A percentile compares a stretch with the other conserved stretches of the same genome.
Evolutionary conservation across 768 basidiomycete genomes (phyloP).

Genomic region (Mycena sanguinolenta): DNA sequence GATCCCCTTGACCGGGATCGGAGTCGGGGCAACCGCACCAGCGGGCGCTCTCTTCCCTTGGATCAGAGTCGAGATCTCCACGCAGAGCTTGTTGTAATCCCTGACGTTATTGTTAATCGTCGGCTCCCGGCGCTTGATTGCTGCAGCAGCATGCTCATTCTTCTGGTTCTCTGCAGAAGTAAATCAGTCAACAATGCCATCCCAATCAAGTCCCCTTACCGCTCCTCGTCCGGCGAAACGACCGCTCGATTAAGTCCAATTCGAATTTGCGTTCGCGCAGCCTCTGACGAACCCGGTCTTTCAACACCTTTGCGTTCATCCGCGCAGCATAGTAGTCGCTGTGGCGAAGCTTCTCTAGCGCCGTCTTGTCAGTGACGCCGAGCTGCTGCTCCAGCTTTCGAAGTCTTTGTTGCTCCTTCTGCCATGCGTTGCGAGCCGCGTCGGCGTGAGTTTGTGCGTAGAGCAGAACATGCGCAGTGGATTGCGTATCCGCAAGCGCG

Average conservation of each 20-base stretch:
- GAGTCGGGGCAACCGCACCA: neutral
- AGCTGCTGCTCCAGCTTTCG: too few species aligned
- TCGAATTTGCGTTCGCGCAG: neutral
- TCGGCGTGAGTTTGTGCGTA: too few species aligned
- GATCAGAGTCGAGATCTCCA: neutral
- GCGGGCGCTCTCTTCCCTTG: neutral
- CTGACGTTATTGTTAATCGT: neutral
- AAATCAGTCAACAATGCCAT: too few species aligned
- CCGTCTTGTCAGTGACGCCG: too few species aligned
- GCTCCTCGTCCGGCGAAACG: neutral
- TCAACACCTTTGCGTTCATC: neutral
- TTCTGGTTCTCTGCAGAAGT: neutral
- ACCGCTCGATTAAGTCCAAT: neutral
- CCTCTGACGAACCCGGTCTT: neutral
- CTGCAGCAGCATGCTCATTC: neutral
- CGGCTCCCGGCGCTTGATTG: neutral
- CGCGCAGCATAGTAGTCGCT: neutral
- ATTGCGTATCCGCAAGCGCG: too few species aligned
- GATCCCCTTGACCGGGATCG: neutral
- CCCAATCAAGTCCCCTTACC: neutral
- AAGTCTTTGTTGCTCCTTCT: too few species aligned
- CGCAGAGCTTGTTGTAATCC: neutral
- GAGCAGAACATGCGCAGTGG: too few species aligned
- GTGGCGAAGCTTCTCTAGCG: neutral
- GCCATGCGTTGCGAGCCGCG: too few species aligned